Evolutionary conservation across 2,329 filamentous ascomycete genomes (phyloP), one percentile per base, ranked within the genome.

Genomic region (Alternaria burnsii): DNA sequence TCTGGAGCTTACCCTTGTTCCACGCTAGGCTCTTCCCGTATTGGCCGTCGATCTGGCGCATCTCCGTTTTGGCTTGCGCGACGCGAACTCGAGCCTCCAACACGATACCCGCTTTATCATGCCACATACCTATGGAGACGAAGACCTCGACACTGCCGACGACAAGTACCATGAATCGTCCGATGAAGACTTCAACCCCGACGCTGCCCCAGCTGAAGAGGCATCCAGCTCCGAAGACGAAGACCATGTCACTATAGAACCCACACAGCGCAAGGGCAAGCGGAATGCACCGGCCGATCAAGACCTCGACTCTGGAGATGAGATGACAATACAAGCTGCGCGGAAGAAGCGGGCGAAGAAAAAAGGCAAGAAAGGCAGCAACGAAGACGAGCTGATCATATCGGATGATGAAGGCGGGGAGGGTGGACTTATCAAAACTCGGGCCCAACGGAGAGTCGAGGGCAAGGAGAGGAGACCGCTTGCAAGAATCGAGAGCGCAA

Each of bases 161-260:
- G 56, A 72, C 74, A 83, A 87, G 32, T 85, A 86, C 60, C 81
- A 87, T 59, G 92, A 92, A 70, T 86, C 84, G 16, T 91, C 89
- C 2, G 89, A 89, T 4, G 88, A 92, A 67, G 90, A 93, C 73
- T 91, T 89, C 10, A 89, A 92, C 72, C 92, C 92, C 63, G 85
- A 88, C 24, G 87, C 86, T n/a, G 88, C 28, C 70, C 78, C 38
- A 76, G 74, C 67, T 32, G 83, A 80, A 16, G 81, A 78, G 14
- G 83, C 82, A 11, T 86, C 85, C 5, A 87, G 85, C 58, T 84
- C 84, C 8, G 77, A 75, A 22, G 80, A 80, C 52, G 72, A 76
- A 40, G 79, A 75, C 43, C 76, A 72, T 48, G 67, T 62, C 54
- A 56, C 63, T 4, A 53, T 63, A 30, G 69, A 68, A 43, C 62